phyloP scores from a whole-genome alignment of 495 filamentous ascomycete genomes.

The Penicillium fimorum region DNA sequence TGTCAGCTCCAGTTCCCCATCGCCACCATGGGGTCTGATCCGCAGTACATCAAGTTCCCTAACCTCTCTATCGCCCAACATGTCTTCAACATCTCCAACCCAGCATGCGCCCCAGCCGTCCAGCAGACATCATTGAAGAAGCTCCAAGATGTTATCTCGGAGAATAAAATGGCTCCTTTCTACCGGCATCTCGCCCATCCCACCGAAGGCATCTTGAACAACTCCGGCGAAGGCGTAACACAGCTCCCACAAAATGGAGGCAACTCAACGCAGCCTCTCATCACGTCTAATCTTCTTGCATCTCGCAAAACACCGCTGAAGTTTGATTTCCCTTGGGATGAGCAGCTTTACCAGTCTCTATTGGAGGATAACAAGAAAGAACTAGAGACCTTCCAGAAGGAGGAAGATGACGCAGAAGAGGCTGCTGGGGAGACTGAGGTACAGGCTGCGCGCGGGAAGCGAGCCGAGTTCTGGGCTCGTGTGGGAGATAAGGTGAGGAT shows the following conservation, averaged over 20 bases:
- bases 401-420: slow-evolving; percentile 91
- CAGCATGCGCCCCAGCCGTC: slow-evolving; percentile 63
- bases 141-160: slow-evolving; percentile 87
- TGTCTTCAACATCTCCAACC: slow-evolving; percentile 95
- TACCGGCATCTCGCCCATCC: slow-evolving; percentile 96
- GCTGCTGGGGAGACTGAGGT: slow-evolving; percentile 96
- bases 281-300: slow-evolving; percentile 65
- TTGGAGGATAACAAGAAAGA: slow-evolving; percentile 87
- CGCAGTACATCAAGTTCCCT: slow-evolving; percentile 93
- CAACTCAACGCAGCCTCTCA: slow-evolving; percentile 56
- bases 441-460: slow-evolving; percentile 85
- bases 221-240: slow-evolving; percentile 65
- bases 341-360: slow-evolving; percentile 78
- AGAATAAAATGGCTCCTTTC: slow-evolving; percentile 94
- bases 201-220: slow-evolving; percentile 84
- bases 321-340: slow-evolving; percentile 83
- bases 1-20: slow-evolving; percentile 10
- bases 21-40: slow-evolving; percentile 87
- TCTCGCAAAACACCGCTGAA: slow-evolving; percentile 58
- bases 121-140: slow-evolving; percentile 75
- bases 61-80: slow-evolving; percentile 89
- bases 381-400: slow-evolving; percentile 87
- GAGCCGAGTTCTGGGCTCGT: slow-evolving; percentile 91
- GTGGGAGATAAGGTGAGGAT: slow-evolving; percentile 87
- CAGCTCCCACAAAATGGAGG: slow-evolving; percentile 54